A percentile compares a stretch with the other conserved stretches of the same genome.
These are phyloP conservation scores for Penicillium paradoxum DNA, from an alignment of 495 filamentous ascomycete genomes.

Conservation along the genomic window DNA sequence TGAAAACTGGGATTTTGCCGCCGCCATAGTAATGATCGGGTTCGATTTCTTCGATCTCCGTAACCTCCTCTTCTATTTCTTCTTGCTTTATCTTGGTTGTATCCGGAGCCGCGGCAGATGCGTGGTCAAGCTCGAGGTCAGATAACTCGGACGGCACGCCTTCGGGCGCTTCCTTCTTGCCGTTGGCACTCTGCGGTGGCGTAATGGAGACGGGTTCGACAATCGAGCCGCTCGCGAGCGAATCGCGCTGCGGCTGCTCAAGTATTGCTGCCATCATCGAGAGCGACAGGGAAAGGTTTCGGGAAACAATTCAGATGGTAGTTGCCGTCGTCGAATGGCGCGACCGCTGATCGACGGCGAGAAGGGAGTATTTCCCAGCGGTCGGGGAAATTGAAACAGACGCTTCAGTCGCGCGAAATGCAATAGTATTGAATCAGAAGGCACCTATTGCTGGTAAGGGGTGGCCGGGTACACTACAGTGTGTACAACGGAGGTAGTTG, in stretches of 20 bases:
- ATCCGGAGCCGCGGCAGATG: constrained; percentile 21
- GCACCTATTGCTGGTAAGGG: neutral
- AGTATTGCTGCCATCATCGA: constrained; percentile 33
- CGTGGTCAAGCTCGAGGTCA: constrained; percentile 42
- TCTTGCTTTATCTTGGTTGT: constrained; percentile 22
- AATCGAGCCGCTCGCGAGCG: constrained; percentile 22
- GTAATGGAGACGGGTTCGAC: constrained; percentile 40
- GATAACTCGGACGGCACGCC: constrained; percentile 42
- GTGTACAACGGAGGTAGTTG: constrained; percentile 6
- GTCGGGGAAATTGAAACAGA: constrained; percentile 32
- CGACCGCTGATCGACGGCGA: constrained; percentile 51
- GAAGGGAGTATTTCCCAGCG: constrained; percentile 37
- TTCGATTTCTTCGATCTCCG: constrained; percentile 55
- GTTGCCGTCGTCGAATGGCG: constrained; percentile 41
- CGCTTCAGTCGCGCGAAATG: neutral
- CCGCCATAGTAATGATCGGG: constrained; percentile 84
- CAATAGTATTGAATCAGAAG: constrained; percentile 1
- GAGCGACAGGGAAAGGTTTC: constrained; percentile 9
- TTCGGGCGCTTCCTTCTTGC: constrained; percentile 41
- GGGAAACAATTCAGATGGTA: constrained; percentile 9
- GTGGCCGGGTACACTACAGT: neutral
- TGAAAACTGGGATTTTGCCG: constrained; percentile 90
- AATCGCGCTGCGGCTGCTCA: constrained; percentile 29
- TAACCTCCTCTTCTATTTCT: constrained; percentile 37
- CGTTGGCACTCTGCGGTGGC: constrained; percentile 43